Conservation (phyloP, 176 grass and related monocot species). For the Ampelocalamus luodianensis region DNA sequence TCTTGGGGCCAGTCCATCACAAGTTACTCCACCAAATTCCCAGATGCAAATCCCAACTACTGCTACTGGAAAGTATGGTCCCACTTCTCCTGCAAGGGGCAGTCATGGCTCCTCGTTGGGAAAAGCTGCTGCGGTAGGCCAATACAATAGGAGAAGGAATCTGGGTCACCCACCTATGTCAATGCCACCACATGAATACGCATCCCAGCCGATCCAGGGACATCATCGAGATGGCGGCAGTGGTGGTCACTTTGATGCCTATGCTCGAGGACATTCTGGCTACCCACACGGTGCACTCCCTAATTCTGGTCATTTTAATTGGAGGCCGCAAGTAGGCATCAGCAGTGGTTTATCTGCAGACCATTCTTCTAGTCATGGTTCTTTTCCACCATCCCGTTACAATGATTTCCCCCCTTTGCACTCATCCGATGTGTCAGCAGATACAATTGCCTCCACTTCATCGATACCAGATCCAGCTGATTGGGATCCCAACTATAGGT, state of each 20-base stretch:
- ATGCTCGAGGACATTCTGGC: constrained; percentile 52
- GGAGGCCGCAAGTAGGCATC: constrained; percentile 64
- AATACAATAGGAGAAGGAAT: constrained; percentile 86
- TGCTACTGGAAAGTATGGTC: constrained; percentile 66
- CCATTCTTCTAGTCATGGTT: constrained; percentile 56
- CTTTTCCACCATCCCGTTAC: constrained; percentile 54
- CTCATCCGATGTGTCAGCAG: constrained; percentile 44
- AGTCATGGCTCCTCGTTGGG: constrained; percentile 66
- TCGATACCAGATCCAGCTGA: constrained; percentile 75
- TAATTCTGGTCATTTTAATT: constrained; percentile 66
- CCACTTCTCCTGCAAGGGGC: constrained; percentile 75
- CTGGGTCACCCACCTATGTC: constrained; percentile 63
- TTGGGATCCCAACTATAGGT: constrained; percentile 99
- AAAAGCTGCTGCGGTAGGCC: constrained; percentile 73
- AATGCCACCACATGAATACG: constrained; percentile 69
- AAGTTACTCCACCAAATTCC: constrained; percentile 88
- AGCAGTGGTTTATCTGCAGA: constrained; percentile 49
- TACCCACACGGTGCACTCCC: constrained; percentile 57
- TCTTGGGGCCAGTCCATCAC: constrained; percentile 92
- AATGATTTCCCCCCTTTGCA: constrained; percentile 43
- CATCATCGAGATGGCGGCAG: constrained; percentile 56
- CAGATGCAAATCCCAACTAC: constrained; percentile 60
- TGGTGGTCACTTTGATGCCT: constrained; percentile 52
- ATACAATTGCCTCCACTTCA: constrained; percentile 66
- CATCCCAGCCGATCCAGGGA: constrained; percentile 54